phyloP scores from a whole-genome alignment of 164 flowering plant genomes.

The Malania oleifera region DNA sequence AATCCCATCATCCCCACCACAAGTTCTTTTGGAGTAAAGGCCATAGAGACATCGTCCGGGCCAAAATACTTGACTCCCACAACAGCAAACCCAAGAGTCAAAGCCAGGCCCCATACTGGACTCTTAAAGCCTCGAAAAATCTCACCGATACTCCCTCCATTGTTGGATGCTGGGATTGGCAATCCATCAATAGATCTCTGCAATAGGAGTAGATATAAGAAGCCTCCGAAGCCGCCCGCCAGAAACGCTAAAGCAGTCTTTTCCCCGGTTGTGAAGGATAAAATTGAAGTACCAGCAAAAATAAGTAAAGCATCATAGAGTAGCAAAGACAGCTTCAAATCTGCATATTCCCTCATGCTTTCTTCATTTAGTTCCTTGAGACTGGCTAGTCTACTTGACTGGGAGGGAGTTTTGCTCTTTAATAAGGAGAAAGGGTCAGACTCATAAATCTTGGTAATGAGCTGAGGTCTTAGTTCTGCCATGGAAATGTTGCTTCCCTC shows the following conservation, averaged over 20 bases:
- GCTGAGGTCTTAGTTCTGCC: constrained; percentile 71
- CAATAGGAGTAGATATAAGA: constrained; percentile 62
- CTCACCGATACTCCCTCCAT: constrained; percentile 12
- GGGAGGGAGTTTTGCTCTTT: constrained; percentile 10
- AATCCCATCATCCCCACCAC: constrained; percentile 70
- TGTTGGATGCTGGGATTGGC: constrained; percentile 33
- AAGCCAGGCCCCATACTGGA: constrained; percentile 43
- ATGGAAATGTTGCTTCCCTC: constrained; percentile 54
- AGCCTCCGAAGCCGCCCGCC: constrained; percentile 65
- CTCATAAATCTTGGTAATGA: constrained; percentile 34
- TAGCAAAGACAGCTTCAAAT: constrained; percentile 69
- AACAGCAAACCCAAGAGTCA: constrained; percentile 34
- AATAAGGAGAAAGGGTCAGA: constrained; percentile 22
- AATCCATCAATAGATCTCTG: constrained; percentile 81
- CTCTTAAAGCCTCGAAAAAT: constrained; percentile 34
- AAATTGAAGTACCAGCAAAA: constrained; percentile 43
- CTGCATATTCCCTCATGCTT: constrained; percentile 77
- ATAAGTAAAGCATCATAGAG: constrained; percentile 62
- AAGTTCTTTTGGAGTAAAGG: constrained; percentile 54
- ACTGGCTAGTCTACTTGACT: constrained; percentile 13
- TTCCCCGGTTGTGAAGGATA: constrained; percentile 40
- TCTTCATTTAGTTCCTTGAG: constrained; percentile 42
- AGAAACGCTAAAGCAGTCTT: constrained; percentile 50
- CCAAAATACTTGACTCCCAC: constrained; percentile 41
- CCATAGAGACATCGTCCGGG: constrained; percentile 24